These are phyloP conservation scores for Podila verticillata DNA, from an alignment of 192 early-diverging fungal species.

Conservation along the genomic window DNA sequence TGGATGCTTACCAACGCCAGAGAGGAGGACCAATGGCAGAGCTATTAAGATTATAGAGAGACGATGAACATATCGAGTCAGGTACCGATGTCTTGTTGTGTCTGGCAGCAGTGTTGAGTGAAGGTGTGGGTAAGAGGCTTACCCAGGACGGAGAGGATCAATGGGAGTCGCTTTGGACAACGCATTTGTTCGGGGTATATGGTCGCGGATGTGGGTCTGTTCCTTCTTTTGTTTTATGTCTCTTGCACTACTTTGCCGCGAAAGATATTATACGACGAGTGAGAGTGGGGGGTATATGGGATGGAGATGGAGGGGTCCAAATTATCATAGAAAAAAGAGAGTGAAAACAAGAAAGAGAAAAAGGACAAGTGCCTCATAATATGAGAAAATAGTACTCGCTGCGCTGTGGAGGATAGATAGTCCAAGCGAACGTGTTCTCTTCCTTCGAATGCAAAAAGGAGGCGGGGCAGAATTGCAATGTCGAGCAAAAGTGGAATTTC, in stretches of 20 bases:
- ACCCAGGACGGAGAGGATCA: slow-evolving; percentile 45
- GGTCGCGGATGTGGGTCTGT: neutral
- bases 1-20: slow-evolving; percentile 19
- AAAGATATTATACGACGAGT: too few relatives aligned
- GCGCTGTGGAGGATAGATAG: neutral
- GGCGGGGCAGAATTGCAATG: neutral
- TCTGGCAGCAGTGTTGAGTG: too few relatives aligned
- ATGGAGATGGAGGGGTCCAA: neutral
- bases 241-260: too few relatives aligned
- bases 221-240: too few relatives aligned
- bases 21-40: slow-evolving; percentile 28
- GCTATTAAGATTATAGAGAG: slow-evolving; percentile 7
- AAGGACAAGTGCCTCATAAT: neutral
- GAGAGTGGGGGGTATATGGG: neutral
- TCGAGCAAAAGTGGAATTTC: slow-evolving; percentile 9
- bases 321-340: neutral
- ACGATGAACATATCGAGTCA: neutral
- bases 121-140: neutral
- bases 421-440: neutral
- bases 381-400: neutral
- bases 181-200: slow-evolving; percentile 27
- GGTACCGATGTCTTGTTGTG: neutral
- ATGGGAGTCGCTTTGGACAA: slow-evolving; percentile 44
- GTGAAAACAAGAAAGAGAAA: neutral
- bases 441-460: slow-evolving; percentile 1